A percentile compares a stretch with the other conserved stretches of the same genome.
Evolutionary conservation across 2,329 filamentous ascomycete genomes (phyloP).

Genomic region (Fusarium anguioides): DNA sequence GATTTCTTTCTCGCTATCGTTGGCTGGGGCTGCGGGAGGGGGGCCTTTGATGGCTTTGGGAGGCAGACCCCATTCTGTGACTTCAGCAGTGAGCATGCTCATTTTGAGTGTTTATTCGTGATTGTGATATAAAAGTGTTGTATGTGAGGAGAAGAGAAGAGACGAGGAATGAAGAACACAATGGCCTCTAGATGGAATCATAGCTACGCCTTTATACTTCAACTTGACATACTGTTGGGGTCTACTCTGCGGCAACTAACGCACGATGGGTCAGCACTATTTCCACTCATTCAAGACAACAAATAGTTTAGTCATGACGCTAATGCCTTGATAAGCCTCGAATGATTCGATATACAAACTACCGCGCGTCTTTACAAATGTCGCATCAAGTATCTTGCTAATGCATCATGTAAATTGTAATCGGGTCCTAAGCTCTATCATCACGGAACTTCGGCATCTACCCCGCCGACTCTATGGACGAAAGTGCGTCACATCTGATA

Average conservation of each 20-base stretch:
- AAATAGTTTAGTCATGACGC: slow-evolving; percentile 21
- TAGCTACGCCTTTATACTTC: slow-evolving; percentile 25
- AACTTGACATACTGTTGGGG: not conserved
- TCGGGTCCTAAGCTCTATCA: slow-evolving; percentile 9
- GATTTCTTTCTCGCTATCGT: slow-evolving; percentile 57
- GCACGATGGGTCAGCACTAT: not conserved
- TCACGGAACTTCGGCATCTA: slow-evolving; percentile 38
- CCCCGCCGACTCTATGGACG: not conserved
- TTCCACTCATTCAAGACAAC: slow-evolving; percentile 7
- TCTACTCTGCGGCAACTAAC: not conserved
- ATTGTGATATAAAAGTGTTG: not conserved
- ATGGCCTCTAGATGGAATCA: not conserved
- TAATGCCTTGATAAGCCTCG: slow-evolving; percentile 27
- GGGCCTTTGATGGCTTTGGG: slow-evolving; percentile 46
- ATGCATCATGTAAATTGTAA: slow-evolving; percentile 32
- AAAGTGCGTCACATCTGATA: not conserved
- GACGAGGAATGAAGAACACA: not conserved
- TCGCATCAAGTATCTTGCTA: not conserved
- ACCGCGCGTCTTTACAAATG: not conserved
- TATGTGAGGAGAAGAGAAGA: not conserved
- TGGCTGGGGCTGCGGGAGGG: slow-evolving; percentile 51
- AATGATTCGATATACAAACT: not conserved
- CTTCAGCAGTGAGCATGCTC: slow-evolving; percentile 53
- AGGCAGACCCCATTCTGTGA: slow-evolving; percentile 53
- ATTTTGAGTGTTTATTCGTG: slow-evolving; percentile 7